Evolutionary conservation across 768 basidiomycete genomes (phyloP).

Genomic region (Serendipita sp.): DNA sequence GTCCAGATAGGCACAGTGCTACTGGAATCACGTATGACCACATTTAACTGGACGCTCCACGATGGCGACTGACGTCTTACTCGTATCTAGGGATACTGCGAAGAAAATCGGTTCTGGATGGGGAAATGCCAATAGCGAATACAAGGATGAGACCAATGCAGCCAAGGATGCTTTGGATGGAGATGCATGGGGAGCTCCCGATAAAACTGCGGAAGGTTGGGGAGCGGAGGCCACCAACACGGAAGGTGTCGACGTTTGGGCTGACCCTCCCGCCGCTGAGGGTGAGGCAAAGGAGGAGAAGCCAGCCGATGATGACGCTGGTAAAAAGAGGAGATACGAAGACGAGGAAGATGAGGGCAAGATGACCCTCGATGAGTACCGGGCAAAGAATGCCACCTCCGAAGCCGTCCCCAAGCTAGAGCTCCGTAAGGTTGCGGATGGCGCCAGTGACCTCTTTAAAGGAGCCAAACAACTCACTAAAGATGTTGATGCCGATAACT

Average conservation of each 20-base stretch:
- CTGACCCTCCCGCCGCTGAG: slow-evolving; percentile 21
- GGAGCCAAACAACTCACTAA: slow-evolving; percentile 45
- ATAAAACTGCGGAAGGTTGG: slow-evolving; percentile 21
- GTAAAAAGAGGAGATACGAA: slow-evolving; percentile 29
- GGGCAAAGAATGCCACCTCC: slow-evolving; percentile 47
- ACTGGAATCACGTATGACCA: slow-evolving; percentile 43
- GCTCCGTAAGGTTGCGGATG: slow-evolving; percentile 67
- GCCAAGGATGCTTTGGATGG: slow-evolving; percentile 38
- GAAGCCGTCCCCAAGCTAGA: slow-evolving; percentile 61
- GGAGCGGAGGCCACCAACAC: slow-evolving; percentile 17
- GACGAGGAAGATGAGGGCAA: slow-evolving; percentile 82
- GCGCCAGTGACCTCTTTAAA: slow-evolving; percentile 56
- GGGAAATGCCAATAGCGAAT: slow-evolving; percentile 77
- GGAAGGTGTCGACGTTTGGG: slow-evolving; percentile 16
- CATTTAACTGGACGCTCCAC: neutral
- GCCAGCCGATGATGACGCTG: slow-evolving; percentile 26
- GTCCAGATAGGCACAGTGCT: slow-evolving; percentile 73
- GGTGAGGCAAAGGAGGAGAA: slow-evolving; percentile 22
- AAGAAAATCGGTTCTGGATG: slow-evolving; percentile 91
- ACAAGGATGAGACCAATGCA: slow-evolving; percentile 65
- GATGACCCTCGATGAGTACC: slow-evolving; percentile 88
- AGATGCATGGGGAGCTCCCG: slow-evolving; percentile 26
- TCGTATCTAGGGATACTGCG: slow-evolving; percentile 58
- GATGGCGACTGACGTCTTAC: neutral
- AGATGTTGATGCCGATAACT: slow-evolving; percentile 46